A percentile compares a stretch with the other conserved stretches of the same genome.
These are phyloP conservation scores for Trichoderma koningii DNA, from an alignment of 2,329 filamentous ascomycete species.

Conservation along the genomic window DNA sequence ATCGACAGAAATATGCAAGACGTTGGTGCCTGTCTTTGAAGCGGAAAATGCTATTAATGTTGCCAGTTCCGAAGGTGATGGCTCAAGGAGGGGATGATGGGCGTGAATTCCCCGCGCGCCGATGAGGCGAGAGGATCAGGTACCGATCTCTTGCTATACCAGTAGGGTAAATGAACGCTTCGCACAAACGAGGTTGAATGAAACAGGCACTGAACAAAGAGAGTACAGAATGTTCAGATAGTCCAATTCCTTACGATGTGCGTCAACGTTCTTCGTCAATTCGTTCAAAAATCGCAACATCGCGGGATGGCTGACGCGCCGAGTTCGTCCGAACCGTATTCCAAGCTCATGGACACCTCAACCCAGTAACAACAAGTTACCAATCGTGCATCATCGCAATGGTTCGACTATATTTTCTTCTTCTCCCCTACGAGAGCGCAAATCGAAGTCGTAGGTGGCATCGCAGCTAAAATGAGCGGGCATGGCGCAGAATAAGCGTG, in stretches of 20 bases:
- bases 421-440: neutral
- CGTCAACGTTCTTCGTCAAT: neutral
- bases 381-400: neutral
- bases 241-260: neutral
- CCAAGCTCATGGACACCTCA: neutral
- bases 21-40: neutral
- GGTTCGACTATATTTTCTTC: neutral
- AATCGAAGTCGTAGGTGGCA: neutral
- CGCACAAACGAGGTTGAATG: neutral
- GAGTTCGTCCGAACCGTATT: neutral
- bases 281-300: neutral
- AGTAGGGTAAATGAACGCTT: neutral
- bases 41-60: no score
- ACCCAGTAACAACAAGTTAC: neutral
- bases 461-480: neutral
- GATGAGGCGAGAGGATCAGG: neutral
- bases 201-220: neutral
- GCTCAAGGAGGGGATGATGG: neutral
- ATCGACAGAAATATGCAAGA: conserved; percentile 3
- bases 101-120: neutral
- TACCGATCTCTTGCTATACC: neutral
- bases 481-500: conserved; percentile 11
- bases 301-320: neutral
- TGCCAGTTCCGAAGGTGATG: neutral
- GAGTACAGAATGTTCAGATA: neutral